Base-by-base conservation (phyloP, 1,284 basidiomycete genomes). In the Leccinum angustisporum region DNA sequence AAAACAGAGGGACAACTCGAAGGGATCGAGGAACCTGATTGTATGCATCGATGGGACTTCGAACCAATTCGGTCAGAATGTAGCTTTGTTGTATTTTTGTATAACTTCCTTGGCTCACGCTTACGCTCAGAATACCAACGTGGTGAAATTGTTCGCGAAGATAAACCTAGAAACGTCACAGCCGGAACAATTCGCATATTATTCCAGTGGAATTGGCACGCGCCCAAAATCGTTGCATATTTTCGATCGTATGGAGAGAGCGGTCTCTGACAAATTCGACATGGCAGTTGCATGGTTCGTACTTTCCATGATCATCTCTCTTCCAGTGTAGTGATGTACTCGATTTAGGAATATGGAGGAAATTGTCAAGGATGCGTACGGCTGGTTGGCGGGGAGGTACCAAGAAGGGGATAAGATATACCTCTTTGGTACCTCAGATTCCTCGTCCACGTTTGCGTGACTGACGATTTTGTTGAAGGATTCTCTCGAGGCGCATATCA, bases 401-500 rank as follows among this genome's bases (percentile, higher is more conserved):
- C 53, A 66, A 30, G 64, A 67, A 18, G 77, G 78, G 1, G 80
- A 81, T 60, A 66, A 65, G 13, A 81, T 82, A 46, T 81, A 72
- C 59, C 66, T 81, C 1, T 80, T 82, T 59, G 80, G 81, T 79
- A 56, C 0, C 53, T 27, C 53, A 21, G 1, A 3, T 36, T 56
- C 40, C 9, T 53, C 6, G 14, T 51, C 16, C 8, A 6, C 2
- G 2, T 27, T 51, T 21, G 25, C 7, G 8, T 13, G n/a, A 50
- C 21, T 16, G 2, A 59, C 30, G 2, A 18, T 33, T 3, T 0
- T 2, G 10, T 27, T 25, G 3, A 16, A 81, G 80, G 80, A 11
- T 82, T 81, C 62, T 81, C 79, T 21, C 53, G 53, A 14, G 80
- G 80, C 10, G 80, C 80, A n/a, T 81, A 25, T 63, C 78, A 79